phyloP scores from a whole-genome alignment of 441 rosid genomes.

The Mallotus japonicus region DNA sequence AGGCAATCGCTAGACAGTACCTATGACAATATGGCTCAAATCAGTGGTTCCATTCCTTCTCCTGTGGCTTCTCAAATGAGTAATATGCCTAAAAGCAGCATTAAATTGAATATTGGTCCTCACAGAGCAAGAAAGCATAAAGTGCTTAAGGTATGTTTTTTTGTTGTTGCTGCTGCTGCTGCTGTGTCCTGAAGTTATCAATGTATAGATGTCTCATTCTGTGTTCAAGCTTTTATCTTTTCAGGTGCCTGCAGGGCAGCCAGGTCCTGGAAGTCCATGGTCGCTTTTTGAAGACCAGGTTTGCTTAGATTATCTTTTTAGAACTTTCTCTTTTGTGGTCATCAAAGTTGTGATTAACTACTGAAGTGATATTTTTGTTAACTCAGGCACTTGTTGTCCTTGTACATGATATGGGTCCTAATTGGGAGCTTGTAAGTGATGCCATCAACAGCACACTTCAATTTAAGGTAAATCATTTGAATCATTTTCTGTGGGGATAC shows the following conservation, averaged over 20 bases:
- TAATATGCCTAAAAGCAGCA: constrained; percentile 85
- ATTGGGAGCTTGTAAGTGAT: constrained; percentile 99
- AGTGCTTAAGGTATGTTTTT: constrained; percentile 64
- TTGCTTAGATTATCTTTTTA: constrained; percentile 20
- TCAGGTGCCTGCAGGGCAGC: constrained; percentile 79
- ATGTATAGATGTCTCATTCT: constrained; percentile 22
- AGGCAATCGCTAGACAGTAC: constrained; percentile 64
- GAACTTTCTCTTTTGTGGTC: constrained; percentile 15
- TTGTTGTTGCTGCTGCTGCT: constrained; percentile 9
- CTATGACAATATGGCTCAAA: constrained; percentile 54
- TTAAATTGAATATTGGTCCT: constrained; percentile 66
- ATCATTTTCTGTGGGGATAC: background rate
- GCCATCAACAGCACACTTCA: constrained; percentile 89
- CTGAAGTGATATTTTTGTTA: constrained; percentile 26
- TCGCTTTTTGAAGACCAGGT: constrained; percentile 99
- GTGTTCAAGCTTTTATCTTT: constrained; percentile 27
- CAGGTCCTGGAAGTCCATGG: constrained; percentile 90
- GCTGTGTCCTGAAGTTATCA: constrained; percentile 17
- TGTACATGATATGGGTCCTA: constrained; percentile 99
- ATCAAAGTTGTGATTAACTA: constrained; percentile 14
- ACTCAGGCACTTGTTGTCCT: constrained; percentile 97
- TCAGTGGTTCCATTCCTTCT: constrained; percentile 69
- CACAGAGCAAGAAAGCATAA: constrained; percentile 79
- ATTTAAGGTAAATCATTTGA: constrained; percentile 59
- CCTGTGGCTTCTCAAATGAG: constrained; percentile 95